phyloP scores from a whole-genome alignment of 805 yeast species.

The Metahyphopichia silvanorum region DNA sequence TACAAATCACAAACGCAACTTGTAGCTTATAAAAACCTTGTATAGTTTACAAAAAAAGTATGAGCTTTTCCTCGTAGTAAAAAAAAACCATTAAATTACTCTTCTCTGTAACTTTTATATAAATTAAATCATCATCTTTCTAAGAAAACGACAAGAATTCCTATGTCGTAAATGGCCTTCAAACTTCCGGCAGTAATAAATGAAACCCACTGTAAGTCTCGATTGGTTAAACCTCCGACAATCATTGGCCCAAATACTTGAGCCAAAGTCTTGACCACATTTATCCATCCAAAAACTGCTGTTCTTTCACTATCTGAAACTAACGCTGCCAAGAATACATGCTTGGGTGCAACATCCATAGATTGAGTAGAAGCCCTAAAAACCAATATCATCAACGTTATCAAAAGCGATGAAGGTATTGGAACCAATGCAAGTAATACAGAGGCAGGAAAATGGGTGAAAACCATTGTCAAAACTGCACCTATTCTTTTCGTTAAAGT shows the following conservation, averaged over 20 bases:
- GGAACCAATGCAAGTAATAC: slow-evolving; percentile 37
- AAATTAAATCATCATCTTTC: too few relatives aligned
- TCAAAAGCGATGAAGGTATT: slow-evolving; percentile 27
- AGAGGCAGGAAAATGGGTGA: slow-evolving; percentile 43
- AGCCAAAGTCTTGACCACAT: slow-evolving; percentile 41
- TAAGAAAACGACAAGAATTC: slow-evolving; percentile 29
- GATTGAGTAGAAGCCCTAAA: slow-evolving; percentile 39
- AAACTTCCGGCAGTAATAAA: slow-evolving; percentile 40
- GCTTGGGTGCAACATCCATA: slow-evolving; percentile 49
- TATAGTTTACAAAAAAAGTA: too few relatives aligned
- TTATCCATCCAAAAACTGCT: slow-evolving; percentile 42
- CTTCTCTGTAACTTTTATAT: too few relatives aligned
- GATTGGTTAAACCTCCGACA: slow-evolving; percentile 37
- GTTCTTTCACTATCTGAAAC: slow-evolving; percentile 40
- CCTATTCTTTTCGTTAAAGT: slow-evolving; percentile 42
- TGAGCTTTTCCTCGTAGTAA: too few relatives aligned
- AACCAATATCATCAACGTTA: slow-evolving; percentile 29
- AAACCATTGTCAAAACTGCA: slow-evolving; percentile 43
- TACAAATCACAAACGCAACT: too few relatives aligned
- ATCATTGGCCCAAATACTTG: slow-evolving; percentile 41
- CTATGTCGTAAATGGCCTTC: slow-evolving; percentile 39
- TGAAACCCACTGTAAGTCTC: slow-evolving; percentile 37
- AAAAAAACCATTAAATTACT: too few relatives aligned
- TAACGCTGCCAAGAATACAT: slow-evolving; percentile 42
- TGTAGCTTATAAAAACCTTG: too few relatives aligned